phyloP scores from a whole-genome alignment of 495 filamentous ascomycete species.

The Penicillium goetzii region DNA sequence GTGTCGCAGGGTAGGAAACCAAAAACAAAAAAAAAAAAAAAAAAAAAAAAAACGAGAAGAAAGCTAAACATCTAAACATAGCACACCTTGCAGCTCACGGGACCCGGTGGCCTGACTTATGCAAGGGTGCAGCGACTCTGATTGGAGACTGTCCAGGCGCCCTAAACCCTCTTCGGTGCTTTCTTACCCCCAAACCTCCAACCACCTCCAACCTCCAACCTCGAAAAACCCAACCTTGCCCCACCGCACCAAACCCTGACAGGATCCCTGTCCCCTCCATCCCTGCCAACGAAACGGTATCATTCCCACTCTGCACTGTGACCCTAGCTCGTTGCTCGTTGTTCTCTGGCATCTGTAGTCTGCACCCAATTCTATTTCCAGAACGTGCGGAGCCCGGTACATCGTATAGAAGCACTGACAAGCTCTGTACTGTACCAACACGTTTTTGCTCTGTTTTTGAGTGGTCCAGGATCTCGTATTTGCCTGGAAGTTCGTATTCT shows the following conservation, averaged over 20 bases:
- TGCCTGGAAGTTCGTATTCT: neutral
- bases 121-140: slow-evolving; percentile 29
- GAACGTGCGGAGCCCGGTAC: neutral
- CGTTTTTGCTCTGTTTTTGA: neutral
- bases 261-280: slow-evolving; percentile 6
- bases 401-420: neutral
- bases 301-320: slow-evolving; percentile 44
- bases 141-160: slow-evolving; percentile 27
- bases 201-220: neutral
- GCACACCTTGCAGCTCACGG: slow-evolving; percentile 45
- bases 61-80: slow-evolving; percentile 42
- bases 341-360: neutral
- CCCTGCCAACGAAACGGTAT: slow-evolving; percentile 27
- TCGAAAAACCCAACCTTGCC: slow-evolving; percentile 1
- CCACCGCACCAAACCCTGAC: slow-evolving; percentile 7
- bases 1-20: neutral
- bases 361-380: slow-evolving; percentile 20
- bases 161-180: neutral
- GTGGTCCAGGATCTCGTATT: neutral
- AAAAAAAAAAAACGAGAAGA: neutral
- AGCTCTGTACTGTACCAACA: neutral
- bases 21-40: neutral
- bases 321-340: slow-evolving; percentile 26
- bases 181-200: neutral
- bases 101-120: slow-evolving; percentile 39